Base-by-base conservation (phyloP, 192 early-diverging fungal species). In the Thamnidium elegans region DNA sequence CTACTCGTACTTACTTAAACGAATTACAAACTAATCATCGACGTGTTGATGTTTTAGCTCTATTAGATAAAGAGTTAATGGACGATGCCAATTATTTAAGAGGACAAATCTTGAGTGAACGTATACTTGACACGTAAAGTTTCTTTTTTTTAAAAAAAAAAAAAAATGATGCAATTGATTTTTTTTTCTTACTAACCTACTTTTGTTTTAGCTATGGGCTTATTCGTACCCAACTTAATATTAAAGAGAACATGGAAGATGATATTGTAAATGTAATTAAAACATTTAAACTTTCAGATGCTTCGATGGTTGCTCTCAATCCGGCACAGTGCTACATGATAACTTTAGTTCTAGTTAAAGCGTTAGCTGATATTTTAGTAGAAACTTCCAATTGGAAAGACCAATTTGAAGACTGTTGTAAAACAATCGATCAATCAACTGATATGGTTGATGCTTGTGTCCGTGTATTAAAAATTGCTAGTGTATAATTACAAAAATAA, bases 391-490 rank as follows among this genome's bases (percentile, higher is more conserved):
- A 43, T 44, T 63, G 42, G 47, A 55, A 59, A 26, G 17, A 21
- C 20, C 50, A 58, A 19, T 75, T 75, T 56, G 70, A 78, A 50
- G n/a, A 31, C 17, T 60, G 67, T 20, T 70, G 70, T 63, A 56
- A 63, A 11, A 67, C 36, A 2, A 69, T 78, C n/a, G 73, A 66
- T 10, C 58, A 69, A 10, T 69, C 69, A 1, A 75, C 53, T 17
- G 77, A 78, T 58, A 70, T 63, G 51, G 21, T 78, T 7, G 69
- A 78, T 63, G 77, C 73, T 7, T 78, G 73, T 64, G 61, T 69
- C 19, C 70, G 73, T 48, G 73, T 78, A 7, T 36, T 78, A 17
- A 58, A 63, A 30, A 51, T 75, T 51, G 73, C 70, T 4, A 67
- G 66, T 44, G 58, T 59, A 13, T 59, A 59, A 20, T 15, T 2